Base-by-base conservation (phyloP, 345 rosid genomes). In the Gossypium turneri region DNA sequence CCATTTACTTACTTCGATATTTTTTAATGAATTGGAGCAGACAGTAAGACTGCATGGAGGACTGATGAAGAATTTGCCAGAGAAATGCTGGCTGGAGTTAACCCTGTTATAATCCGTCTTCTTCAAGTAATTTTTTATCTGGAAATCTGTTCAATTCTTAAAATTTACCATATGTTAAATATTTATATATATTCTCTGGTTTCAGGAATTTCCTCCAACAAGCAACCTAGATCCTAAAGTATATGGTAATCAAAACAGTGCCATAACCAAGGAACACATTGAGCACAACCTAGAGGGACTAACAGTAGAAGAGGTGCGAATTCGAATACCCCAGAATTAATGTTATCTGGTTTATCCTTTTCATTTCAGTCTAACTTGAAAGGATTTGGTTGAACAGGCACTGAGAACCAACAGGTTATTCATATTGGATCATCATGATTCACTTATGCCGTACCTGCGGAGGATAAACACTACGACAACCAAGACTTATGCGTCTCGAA, bases 11-110 rank as follows among this genome's bases (percentile, higher is more conserved):
- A 10, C 24, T n/a, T 64, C 1, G 11, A 19, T 76, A 25, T 69
- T 66, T 34, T 74, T 44, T 44, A 16, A 66, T 67, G 58, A 48
- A 3, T 59, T 72, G 12, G 66, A 52, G 76, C 84, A 91, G 98
- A 80, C 80, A 83, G 87, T 79, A 80, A 60, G 74, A 76, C 89
- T 55, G 95, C 94, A 0, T 90, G 98, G 97, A 88, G 88, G 70
- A 89, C 92, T 0, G 97, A 94, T 74, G 95, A 88, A 53, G 98
- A 94, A 22, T 94, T 94, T 15, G 90, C 86, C 0, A 86, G 98
- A 82, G 94, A 94, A 83, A 91, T 94, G 98, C 84, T 94, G 22
- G 97, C 98, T 61, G 98, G 95, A 2, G 78, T 88, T 17, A 84
- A 93, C 76, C 97, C 97, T 38, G 86, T 89, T 56, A 77, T 79